A percentile compares a stretch with the other conserved stretches of the same genome.
Evolutionary conservation across 176 grass and related monocot species (phyloP).

Genomic region (Canna indica): DNA sequence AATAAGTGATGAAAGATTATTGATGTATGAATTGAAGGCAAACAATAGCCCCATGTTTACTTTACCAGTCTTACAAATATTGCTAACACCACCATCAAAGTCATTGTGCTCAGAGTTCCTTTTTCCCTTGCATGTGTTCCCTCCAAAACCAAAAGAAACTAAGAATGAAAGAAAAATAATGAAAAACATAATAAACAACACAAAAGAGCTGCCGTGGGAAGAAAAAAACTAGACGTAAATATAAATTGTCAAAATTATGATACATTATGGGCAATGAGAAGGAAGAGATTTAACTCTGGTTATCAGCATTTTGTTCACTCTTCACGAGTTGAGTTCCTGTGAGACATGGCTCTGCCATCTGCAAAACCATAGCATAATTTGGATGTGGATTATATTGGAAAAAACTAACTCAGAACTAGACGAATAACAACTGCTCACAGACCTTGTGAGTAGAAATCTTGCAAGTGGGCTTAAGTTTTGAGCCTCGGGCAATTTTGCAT

Average conservation of each 20-base stretch:
- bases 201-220: constrained; percentile 9
- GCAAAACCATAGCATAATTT: constrained; percentile 19
- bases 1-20: too few species aligned
- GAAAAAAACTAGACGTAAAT: constrained; percentile 20
- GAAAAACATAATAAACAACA: background rate
- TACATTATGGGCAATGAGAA: constrained; percentile 26
- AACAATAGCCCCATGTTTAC: too few species aligned
- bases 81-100: too few species aligned
- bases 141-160: too few species aligned
- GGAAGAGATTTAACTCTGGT: constrained; percentile 13
- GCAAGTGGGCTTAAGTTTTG: constrained; percentile 66
- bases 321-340: constrained; percentile 82
- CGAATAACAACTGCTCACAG: constrained; percentile 16
- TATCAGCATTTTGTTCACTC: constrained; percentile 10
- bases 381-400: constrained; percentile 8
- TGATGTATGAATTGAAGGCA: too few species aligned
- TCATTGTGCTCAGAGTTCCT: too few species aligned
- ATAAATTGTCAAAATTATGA: constrained; percentile 78
- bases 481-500: constrained; percentile 35
- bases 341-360: constrained; percentile 98
- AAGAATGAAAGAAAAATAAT: too few species aligned
- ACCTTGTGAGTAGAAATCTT: constrained; percentile 94
- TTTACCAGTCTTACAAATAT: too few species aligned
- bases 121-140: too few species aligned
- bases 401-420: constrained; percentile 3